Evolutionary conservation across 2,329 filamentous ascomycete genomes (phyloP), one percentile per base, ranked within the genome.

Genomic region (Xylaria sp.): DNA sequence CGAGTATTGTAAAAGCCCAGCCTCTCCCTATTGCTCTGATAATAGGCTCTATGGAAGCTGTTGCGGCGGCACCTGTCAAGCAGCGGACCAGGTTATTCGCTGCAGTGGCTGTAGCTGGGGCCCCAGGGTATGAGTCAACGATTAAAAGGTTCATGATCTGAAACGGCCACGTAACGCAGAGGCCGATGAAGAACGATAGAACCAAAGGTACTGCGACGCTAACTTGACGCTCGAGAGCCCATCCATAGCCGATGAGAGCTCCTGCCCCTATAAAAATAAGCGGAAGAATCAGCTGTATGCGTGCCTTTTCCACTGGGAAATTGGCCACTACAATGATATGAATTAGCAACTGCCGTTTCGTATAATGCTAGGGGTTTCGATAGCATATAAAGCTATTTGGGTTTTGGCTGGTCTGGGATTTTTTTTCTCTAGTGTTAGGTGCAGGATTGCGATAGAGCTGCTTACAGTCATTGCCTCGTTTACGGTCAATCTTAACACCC

Each of bases 81-180:
- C 89, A 91, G n/a, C 89, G 80, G 4, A 87, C 83, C 3, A 92
- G 78, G 69, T 91, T 91, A 70, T 89, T 89, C 0, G 89, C 86
- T 0, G 89, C 89, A 1, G 88, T 88, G 0, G 87, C 87, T 0
- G 88, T 90, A 0, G 88, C 88, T 0, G 88, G 88, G 0, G 85
- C 84, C 27, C 85, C 79, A 0, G 88, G 88, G 69, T 89, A 88
- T 1, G 91, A 78, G 70, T 92, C 90, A 1, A 92, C 85, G 14
- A 91, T 82, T 6, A 92, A 79, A 0, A 88, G 88, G 72, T 86
- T 88, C n/a, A 90, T 81, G 53, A 90, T 84, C 66, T 85, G 86
- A 75, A 92, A 92, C 0, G 86, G 85, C 1, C 87, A 89, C 3
- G 89, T 89, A 36, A 89, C 81, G 51, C 83, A 84, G 66, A 88